Base-by-base conservation (phyloP, 176 grass and related monocot species). In the Bothriochloa decipiens region DNA sequence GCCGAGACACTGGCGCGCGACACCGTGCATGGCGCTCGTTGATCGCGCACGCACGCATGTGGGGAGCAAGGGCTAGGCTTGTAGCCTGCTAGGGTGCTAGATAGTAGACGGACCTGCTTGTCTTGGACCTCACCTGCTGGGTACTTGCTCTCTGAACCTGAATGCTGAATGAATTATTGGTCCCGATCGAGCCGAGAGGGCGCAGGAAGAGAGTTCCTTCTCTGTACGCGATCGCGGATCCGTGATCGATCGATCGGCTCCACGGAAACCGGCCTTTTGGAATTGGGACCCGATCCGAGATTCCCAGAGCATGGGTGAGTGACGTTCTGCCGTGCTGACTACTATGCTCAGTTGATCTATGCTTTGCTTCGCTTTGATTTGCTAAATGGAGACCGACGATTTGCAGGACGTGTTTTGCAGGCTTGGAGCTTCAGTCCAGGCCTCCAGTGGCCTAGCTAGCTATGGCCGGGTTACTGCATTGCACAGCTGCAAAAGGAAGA, bases 111-210 rank as follows among this genome's bases (percentile, higher is more conserved):
- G 55, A 58, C 70, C 45, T 22, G 22, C 64, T 39, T 83, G 80
- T 25, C 8, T 8, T 20, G 57, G 57, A 55, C 52, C 52, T 53
- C 14, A 49, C 53, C 62, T 20, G 7, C 29, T 53, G 17, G 40
- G 60, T 26, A 46, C 25, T 47, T 18, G 32, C 43, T 46, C 53
- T 58, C 53, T 9, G 37, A 5, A 47, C 3, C 45, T 47, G 45
- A 12, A 20, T 42, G 32, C 74, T 35, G 75, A 73, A 88, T 72
- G 75, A 73, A 89, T 72, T 78, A 84, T 80, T 84, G 76, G 23
- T 2, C 61, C 61, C 4, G 60, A 13, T 3, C 42, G 22, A 12
- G 45, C 7, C 12, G 47, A 33, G 26, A 41, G 62, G 47, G 58
- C 3, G 45, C 20, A 23, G 22, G 47, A 60, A 36, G 72, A 64